These are phyloP conservation scores for Trichothecium roseum DNA, from an alignment of 2,329 filamentous ascomycete genomes.

Conservation along the genomic window DNA sequence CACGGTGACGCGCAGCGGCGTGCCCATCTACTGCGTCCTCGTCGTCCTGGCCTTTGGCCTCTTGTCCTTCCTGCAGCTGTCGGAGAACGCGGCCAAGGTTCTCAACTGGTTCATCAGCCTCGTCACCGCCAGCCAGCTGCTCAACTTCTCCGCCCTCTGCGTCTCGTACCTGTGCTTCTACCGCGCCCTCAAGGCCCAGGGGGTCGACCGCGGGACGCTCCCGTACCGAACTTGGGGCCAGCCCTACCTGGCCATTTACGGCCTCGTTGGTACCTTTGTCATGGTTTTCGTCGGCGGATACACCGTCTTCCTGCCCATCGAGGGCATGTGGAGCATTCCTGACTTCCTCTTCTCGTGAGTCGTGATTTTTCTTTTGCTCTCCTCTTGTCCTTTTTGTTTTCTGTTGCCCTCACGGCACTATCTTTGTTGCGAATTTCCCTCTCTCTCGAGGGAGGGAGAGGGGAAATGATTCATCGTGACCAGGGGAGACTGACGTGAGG, in stretches of 20 bases:
- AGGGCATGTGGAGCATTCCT: conserved; percentile 52
- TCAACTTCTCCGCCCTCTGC: conserved; percentile 62
- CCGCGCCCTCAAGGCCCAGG: conserved; percentile 58
- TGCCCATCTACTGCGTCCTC: conserved; percentile 64
- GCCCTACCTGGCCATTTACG: conserved; percentile 62
- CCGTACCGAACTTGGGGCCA: conserved; percentile 61
- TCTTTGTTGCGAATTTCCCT: too few relatives aligned
- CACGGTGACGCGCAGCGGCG: conserved; percentile 51
- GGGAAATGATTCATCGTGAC: too few relatives aligned
- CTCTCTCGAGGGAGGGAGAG: too few relatives aligned
- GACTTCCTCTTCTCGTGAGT: conserved; percentile 63
- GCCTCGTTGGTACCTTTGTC: conserved; percentile 49
- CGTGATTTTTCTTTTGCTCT: neutral
- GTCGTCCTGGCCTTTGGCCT: conserved; percentile 58
- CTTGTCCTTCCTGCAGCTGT: conserved; percentile 65
- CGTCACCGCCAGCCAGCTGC: conserved; percentile 62
- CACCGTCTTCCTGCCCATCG: conserved; percentile 56
- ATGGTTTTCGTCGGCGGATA: conserved; percentile 73
- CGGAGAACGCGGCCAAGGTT: conserved; percentile 53
- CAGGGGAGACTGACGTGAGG: too few relatives aligned
- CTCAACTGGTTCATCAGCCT: conserved; percentile 61
- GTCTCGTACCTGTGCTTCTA: conserved; percentile 64
- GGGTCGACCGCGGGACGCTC: conserved; percentile 54
- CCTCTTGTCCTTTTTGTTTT: neutral
- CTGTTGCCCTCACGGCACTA: neutral